Evolutionary conservation across 768 basidiomycete species (phyloP).

Genomic region (Suillus luteus): DNA sequence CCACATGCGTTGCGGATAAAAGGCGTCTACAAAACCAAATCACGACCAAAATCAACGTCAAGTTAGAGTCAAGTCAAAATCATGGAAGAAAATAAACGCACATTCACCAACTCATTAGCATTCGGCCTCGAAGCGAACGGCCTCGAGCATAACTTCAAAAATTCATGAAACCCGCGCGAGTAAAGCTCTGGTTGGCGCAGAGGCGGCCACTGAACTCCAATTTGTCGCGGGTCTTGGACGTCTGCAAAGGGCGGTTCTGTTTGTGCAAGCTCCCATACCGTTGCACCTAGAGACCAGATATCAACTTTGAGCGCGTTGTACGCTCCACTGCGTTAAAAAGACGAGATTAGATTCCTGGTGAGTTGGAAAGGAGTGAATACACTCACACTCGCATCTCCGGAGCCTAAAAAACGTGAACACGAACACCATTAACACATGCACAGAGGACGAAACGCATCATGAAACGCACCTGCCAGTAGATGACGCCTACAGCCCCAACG

Average conservation of each 20-base stretch:
- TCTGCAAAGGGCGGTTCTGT: constrained; percentile 72
- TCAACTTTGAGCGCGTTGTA: constrained; percentile 79
- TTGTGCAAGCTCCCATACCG: constrained; percentile 81
- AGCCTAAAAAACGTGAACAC: constrained; percentile 39
- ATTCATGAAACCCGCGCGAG: constrained; percentile 72
- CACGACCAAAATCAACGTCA: background rate
- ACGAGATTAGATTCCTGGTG: constrained; percentile 13
- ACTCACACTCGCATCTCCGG: constrained; percentile 76
- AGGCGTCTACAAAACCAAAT: constrained; percentile 43
- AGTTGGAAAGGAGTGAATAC: background rate
- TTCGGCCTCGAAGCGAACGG: constrained; percentile 57
- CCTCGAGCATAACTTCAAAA: constrained; percentile 66
- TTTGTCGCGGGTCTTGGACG: constrained; percentile 43
- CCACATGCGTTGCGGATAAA: constrained; percentile 73
- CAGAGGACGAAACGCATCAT: background rate
- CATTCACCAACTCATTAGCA: constrained; percentile 59
- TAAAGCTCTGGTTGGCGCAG: constrained; percentile 58
- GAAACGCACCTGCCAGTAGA: constrained; percentile 72
- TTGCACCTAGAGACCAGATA: constrained; percentile 81
- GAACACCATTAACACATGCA: constrained; percentile 8
- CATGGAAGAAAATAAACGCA: constrained; percentile 32
- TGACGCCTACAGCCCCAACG: constrained; percentile 65
- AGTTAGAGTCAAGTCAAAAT: background rate
- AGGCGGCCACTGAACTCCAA: constrained; percentile 67
- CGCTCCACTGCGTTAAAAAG: constrained; percentile 47